These are phyloP conservation scores for Penicillium maclennaniae DNA, from an alignment of 495 filamentous ascomycete species.

Conservation along the genomic window DNA sequence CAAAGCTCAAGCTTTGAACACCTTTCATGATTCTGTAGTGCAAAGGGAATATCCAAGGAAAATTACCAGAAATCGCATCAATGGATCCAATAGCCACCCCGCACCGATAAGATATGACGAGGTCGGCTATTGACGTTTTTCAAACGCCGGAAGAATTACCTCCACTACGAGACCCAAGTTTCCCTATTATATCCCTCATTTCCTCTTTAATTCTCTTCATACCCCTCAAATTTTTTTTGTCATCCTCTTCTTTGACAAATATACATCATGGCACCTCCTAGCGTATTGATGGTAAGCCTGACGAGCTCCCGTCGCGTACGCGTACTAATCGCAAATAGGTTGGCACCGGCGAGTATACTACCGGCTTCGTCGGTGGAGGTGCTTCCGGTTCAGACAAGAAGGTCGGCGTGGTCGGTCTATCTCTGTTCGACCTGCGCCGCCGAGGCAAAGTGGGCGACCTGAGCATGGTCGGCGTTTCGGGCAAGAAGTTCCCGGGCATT, in stretches of 20 bases:
- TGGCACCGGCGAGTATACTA: conserved; percentile 94
- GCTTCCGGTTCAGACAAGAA: conserved; percentile 86
- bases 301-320: not conserved
- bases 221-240: not conserved
- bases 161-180: conserved; percentile 11
- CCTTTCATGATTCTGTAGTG: not conserved
- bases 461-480: conserved; percentile 86
- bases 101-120: conserved; percentile 19
- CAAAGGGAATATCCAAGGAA: not conserved
- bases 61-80: not conserved
- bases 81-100: not conserved
- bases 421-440: conserved; percentile 82
- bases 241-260: not conserved
- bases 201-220: not conserved
- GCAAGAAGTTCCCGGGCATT: conserved; percentile 85
- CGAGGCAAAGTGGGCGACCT: conserved; percentile 84
- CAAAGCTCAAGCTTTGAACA: not conserved
- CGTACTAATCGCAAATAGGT: conserved; percentile 47
- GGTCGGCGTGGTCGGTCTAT: conserved; percentile 86
- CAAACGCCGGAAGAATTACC: conserved; percentile 31
- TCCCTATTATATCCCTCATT: conserved; percentile 9
- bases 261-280: conserved; percentile 66
- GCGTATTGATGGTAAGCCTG: conserved; percentile 75
- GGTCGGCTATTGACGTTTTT: conserved; percentile 31
- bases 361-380: conserved; percentile 76